Evolutionary conservation across 148 eudicot genomes (phyloP).

Genomic region (Diospyros kaki): DNA sequence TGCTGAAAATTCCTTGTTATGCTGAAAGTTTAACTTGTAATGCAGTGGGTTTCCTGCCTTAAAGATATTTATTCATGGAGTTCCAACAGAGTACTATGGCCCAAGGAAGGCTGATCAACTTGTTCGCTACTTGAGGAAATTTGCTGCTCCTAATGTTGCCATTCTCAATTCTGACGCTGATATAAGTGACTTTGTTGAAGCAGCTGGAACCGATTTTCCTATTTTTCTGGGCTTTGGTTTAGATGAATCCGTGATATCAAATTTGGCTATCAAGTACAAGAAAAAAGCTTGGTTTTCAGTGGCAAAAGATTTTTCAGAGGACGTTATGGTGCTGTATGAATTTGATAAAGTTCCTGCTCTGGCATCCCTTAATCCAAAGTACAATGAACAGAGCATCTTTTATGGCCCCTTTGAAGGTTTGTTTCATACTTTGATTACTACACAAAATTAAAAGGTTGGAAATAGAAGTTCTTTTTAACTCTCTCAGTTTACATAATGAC

Average conservation of each 20-base stretch:
- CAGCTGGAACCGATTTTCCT: slow-evolving; percentile 75
- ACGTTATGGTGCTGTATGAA: slow-evolving; percentile 66
- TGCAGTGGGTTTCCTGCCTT: slow-evolving; percentile 96
- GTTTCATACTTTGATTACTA: slow-evolving; percentile 10
- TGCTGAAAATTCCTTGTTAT: neutral
- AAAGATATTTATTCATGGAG: slow-evolving; percentile 83
- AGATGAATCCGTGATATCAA: slow-evolving; percentile 61
- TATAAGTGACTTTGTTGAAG: slow-evolving; percentile 60
- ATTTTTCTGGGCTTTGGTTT: slow-evolving; percentile 84
- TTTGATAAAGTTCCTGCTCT: slow-evolving; percentile 93
- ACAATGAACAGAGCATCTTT: slow-evolving; percentile 61
- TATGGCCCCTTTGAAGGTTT: slow-evolving; percentile 98
- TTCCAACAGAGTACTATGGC: slow-evolving; percentile 78
- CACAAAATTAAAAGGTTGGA: neutral
- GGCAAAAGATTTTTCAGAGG: slow-evolving; percentile 83
- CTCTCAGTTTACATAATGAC: neutral
- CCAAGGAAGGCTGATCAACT: slow-evolving; percentile 73
- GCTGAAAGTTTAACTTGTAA: slow-evolving; percentile 11
- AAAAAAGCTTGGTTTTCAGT: slow-evolving; percentile 93
- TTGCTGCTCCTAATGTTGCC: slow-evolving; percentile 87
- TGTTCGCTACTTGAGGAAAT: slow-evolving; percentile 69
- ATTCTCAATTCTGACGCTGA: slow-evolving; percentile 67
- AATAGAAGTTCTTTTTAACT: slow-evolving; percentile 6
- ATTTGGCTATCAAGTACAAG: slow-evolving; percentile 76
- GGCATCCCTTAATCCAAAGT: slow-evolving; percentile 67